Percentiles rank a stretch among this genome's conserved stretches.
Conservation (phyloP, 2,329 filamentous ascomycete genomes). For the Aspergillus hiratsukae region DNA sequence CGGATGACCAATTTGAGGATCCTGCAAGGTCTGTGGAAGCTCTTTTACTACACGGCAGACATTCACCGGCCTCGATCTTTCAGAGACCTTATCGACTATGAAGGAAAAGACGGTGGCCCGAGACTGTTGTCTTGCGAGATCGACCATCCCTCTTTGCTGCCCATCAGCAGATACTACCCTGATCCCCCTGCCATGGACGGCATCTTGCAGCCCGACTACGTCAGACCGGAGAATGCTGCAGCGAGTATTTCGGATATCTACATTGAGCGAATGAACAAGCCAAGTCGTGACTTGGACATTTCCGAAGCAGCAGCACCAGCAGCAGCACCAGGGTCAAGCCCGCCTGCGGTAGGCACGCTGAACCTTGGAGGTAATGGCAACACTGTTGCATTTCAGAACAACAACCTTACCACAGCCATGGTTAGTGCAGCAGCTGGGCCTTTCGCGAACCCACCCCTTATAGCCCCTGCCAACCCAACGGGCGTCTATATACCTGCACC, state of each 20-base stretch:
- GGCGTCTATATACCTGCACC: slow-evolving; percentile 1
- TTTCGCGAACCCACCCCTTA: neutral
- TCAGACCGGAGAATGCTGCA: slow-evolving; percentile 11
- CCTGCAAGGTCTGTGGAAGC: slow-evolving; percentile 16
- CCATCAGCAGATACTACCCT: slow-evolving; percentile 23
- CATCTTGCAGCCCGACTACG: slow-evolving; percentile 1
- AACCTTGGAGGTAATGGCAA: neutral
- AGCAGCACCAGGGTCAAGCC: neutral
- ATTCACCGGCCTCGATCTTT: slow-evolving; percentile 14
- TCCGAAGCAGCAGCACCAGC: neutral
- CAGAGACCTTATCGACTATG: slow-evolving; percentile 13
- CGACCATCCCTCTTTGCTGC: slow-evolving; percentile 6
- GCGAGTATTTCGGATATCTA: slow-evolving; percentile 7
- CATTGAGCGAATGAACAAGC: slow-evolving; percentile 11
- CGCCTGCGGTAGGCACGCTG: neutral
- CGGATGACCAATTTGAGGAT: slow-evolving; percentile 1
- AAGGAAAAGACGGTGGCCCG: slow-evolving; percentile 25
- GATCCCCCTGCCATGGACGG: slow-evolving; percentile 3
- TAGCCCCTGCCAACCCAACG: neutral
- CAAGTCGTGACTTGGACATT: neutral
- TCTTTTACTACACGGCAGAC: slow-evolving; percentile 22
- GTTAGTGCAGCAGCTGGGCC: neutral
- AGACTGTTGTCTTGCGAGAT: slow-evolving; percentile 22
- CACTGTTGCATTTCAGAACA: neutral
- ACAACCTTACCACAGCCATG: neutral